A percentile compares a stretch with the other conserved stretches of the same genome.
Conservation (phyloP, 228 moss, liverwort and hornwort genomes). For the Sphagnum magellanicum region DNA sequence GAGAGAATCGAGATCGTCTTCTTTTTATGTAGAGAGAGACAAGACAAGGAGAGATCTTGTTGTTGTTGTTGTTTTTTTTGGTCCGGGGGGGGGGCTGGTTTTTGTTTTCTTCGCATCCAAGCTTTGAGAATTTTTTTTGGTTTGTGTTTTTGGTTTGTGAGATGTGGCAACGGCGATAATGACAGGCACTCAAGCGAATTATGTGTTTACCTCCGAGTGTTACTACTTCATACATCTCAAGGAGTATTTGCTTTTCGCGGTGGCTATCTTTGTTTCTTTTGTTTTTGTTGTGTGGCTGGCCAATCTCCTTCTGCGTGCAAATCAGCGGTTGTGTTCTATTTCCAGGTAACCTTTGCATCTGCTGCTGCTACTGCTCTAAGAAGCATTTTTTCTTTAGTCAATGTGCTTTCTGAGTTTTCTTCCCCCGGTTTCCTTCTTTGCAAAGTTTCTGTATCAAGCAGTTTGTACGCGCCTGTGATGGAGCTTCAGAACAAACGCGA, state of each 20-base stretch:
- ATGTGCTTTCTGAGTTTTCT: neutral
- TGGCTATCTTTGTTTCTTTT: constrained; percentile 1
- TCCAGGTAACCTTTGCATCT: constrained; percentile 5
- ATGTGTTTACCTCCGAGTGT: neutral
- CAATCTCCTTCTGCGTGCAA: constrained; percentile 1
- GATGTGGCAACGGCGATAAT: constrained; percentile 6
- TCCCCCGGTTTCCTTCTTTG: too few relatives aligned
- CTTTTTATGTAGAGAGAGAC: neutral
- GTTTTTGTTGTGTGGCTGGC: constrained; percentile 9
- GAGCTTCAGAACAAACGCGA: neutral
- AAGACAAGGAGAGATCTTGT: neutral
- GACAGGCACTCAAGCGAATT: constrained; percentile 1
- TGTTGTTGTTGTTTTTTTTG: too few relatives aligned
- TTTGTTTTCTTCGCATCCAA: too few relatives aligned
- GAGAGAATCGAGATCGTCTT: constrained; percentile 2
- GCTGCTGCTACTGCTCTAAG: neutral
- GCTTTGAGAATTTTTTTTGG: too few relatives aligned
- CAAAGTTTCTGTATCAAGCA: too few relatives aligned
- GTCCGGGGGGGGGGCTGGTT: too few relatives aligned
- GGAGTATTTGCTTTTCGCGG: constrained; percentile 4
- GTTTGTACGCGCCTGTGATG: neutral
- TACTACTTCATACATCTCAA: constrained; percentile 3
- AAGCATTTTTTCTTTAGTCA: neutral
- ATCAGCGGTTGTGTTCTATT: neutral
- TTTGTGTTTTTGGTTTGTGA: neutral